phyloP scores from a whole-genome alignment of 257 asterid genomes.

The Solanum infundibuliforme region DNA sequence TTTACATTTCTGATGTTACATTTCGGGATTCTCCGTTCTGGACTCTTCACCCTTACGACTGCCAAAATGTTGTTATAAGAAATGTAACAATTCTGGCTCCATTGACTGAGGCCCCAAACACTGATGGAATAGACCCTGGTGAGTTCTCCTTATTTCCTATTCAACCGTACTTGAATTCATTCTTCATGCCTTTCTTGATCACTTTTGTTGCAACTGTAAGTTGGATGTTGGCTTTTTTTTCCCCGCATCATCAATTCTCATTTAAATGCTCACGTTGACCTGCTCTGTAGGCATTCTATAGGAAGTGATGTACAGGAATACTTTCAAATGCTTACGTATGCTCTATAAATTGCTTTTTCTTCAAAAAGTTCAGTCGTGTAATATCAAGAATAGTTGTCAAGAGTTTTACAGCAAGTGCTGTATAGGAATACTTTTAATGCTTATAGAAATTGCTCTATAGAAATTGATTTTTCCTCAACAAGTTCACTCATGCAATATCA shows the following conservation, averaged over 20 bases:
- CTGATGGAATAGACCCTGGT: slow-evolving; percentile 98
- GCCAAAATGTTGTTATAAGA: slow-evolving; percentile 66
- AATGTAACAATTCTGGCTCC: slow-evolving; percentile 83
- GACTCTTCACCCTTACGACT: slow-evolving; percentile 90
- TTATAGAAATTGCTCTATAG: background rate
- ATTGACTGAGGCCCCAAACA: slow-evolving; percentile 77
- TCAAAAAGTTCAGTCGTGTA: background rate
- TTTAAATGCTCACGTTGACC: background rate
- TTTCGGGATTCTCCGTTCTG: slow-evolving; percentile 88
- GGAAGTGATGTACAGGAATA: background rate
- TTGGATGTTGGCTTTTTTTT: background rate
- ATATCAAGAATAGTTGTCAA: background rate
- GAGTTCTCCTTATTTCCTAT: slow-evolving; percentile 6
- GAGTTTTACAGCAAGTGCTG: background rate
- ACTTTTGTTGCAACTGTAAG: background rate
- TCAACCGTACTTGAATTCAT: background rate
- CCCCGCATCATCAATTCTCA: background rate
- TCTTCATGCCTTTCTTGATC: background rate
- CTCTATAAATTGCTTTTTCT: background rate
- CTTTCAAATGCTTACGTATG: background rate
- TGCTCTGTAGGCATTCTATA: background rate
- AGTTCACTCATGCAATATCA: background rate
- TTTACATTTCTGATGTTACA: slow-evolving; percentile 63
- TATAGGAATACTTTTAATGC: background rate
- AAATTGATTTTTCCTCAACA: background rate